Percentiles rank a stretch among this genome's conserved stretches.
Evolutionary conservation across 257 asterid species (phyloP).

Genomic region (Penstemon newberryi): DNA sequence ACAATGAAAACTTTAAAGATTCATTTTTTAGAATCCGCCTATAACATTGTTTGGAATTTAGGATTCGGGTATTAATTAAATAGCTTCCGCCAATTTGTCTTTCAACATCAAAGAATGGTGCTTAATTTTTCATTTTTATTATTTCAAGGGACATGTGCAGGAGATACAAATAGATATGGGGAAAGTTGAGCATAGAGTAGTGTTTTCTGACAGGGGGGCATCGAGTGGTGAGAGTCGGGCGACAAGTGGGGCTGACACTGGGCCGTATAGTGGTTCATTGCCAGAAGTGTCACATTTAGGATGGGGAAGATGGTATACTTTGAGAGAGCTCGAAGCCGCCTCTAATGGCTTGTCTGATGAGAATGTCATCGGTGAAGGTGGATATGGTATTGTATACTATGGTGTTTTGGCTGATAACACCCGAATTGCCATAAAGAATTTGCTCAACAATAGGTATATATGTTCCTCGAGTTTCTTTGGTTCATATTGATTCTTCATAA

Average conservation of each 20-base stretch:
- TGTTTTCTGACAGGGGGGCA: slow-evolving; percentile 81
- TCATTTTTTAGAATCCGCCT: background rate
- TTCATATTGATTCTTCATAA: slow-evolving; percentile 9
- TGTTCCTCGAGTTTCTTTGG: slow-evolving; percentile 19
- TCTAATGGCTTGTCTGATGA: slow-evolving; percentile 83
- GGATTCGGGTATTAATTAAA: background rate
- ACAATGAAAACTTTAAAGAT: background rate
- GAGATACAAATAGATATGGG: slow-evolving; percentile 97
- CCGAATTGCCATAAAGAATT: slow-evolving; percentile 78
- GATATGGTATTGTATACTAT: slow-evolving; percentile 86
- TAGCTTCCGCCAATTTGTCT: background rate
- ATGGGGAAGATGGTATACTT: slow-evolving; percentile 97
- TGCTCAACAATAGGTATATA: slow-evolving; percentile 77
- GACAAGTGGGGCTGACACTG: slow-evolving; percentile 80
- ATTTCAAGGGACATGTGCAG: slow-evolving; percentile 55
- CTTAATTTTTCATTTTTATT: slow-evolving; percentile 1
- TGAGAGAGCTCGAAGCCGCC: slow-evolving; percentile 98
- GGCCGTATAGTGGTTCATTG: slow-evolving; percentile 68
- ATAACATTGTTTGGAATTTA: background rate
- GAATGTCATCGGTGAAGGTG: slow-evolving; percentile 96
- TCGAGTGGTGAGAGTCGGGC: slow-evolving; percentile 96
- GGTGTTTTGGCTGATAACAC: slow-evolving; percentile 79
- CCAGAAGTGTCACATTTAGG: slow-evolving; percentile 98
- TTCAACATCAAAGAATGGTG: background rate
- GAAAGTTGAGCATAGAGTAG: slow-evolving; percentile 91